Evolutionary conservation across 73 alveolate species (phyloP), one percentile per base, ranked within the genome.

Genomic region (Symbiodinium natans): DNA sequence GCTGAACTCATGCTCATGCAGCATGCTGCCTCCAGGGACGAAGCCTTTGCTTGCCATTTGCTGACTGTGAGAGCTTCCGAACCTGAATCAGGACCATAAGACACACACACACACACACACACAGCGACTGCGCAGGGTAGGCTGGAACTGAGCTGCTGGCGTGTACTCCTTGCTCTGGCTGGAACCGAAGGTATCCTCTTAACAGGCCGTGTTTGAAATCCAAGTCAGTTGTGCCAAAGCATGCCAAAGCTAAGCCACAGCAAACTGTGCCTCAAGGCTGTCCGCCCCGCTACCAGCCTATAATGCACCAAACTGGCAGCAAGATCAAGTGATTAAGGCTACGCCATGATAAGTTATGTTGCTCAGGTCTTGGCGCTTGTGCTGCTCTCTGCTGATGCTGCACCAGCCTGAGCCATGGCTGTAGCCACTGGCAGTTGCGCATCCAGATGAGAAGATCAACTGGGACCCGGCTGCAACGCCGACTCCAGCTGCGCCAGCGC

Each of bases 151-250:
- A 3, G 77, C 36, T 11, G 6, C 11, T 7, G n/a, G 77, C 96
- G 96, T 89, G 86, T 68, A 89, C 96, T 89, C 96, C 75, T 89
- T 89, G 96, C 96, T 89, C 25, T 86, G 77, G 2, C 87, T 41
- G 34, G 96, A 68, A 3, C 96, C 96, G 48, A 25, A 31, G 52
- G 96, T 68, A 34, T 89, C 96, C 96, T 89, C 87, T 2, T 10
- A n/a, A 42, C 11, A 31, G 10, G 17, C 43, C 7, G 31, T 31
- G 31, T 34, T 63, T 27, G 36, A 63, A n/a, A 63, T 25, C 82
- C 0, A 34, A n/a, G 23, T 34, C 38, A n/a, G 36, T 74, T 74
- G 15, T 27, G 7, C 23, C 43, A n/a, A 13, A 34, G 15, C 77
- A 3, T 6, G 34, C 77, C 27, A 13, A 8, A 13, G 33, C 77